A percentile compares a stretch with the other conserved stretches of the same genome.
These are phyloP conservation scores for Rhodotorula paludigena DNA, from an alignment of 768 basidiomycete genomes.

Conservation along the genomic window DNA sequence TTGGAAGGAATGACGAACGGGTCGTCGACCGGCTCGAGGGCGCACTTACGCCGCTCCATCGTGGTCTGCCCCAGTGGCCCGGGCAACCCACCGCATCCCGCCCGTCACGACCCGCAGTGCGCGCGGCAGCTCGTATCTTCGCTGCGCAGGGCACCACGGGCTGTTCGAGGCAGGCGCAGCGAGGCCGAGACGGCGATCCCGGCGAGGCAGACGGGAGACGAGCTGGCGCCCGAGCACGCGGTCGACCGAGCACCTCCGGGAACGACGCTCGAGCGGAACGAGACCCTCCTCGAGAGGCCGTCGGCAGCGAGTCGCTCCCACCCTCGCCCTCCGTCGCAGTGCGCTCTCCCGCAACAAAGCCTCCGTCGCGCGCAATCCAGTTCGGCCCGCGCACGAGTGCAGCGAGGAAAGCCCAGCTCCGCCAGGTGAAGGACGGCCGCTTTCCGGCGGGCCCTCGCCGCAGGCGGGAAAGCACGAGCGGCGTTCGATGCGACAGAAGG, in stretches of 20 bases:
- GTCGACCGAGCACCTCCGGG: not conserved
- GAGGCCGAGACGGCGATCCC: not conserved
- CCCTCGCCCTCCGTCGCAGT: not conserved
- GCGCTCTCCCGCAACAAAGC: not conserved
- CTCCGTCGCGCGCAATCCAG: not conserved
- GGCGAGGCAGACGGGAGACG: not conserved
- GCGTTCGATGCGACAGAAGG: not conserved
- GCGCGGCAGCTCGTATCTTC: conserved; percentile 24
- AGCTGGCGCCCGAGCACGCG: too few species aligned
- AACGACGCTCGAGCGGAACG: not conserved
- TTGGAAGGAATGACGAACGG: conserved; percentile 34
- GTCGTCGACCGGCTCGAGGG: conserved; percentile 23
- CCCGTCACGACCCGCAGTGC: not conserved
- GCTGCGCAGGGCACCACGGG: not conserved
- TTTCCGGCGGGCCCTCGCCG: conserved; percentile 16
- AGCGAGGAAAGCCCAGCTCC: conserved; percentile 3
- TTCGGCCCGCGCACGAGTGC: too few species aligned
- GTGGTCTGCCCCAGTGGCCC: not conserved
- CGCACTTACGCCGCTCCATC: not conserved
- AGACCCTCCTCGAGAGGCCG: not conserved
- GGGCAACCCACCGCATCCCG: not conserved
- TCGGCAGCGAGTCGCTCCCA: not conserved
- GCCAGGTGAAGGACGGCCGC: conserved; percentile 23
- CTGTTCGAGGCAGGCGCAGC: not conserved
- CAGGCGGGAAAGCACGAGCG: too few species aligned